Conservation (phyloP, 1,139 yeast genomes). For the Casaregolazyma lundiana region DNA sequence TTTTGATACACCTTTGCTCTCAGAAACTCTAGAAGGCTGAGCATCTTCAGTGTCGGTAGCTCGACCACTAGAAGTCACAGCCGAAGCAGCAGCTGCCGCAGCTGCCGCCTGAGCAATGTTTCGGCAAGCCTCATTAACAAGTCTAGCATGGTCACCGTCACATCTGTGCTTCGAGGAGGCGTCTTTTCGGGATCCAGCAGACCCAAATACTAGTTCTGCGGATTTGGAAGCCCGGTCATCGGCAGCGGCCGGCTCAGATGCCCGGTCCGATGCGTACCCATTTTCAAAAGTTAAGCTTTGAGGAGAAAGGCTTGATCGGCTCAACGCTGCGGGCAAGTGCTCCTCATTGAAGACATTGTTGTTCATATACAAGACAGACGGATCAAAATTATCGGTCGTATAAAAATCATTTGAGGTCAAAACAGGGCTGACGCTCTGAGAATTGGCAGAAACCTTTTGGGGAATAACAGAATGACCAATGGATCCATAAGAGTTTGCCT, state of each 20-base stretch:
- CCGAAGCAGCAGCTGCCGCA: slow-evolving; percentile 42
- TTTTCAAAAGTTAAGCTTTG: not conserved
- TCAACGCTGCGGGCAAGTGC: not conserved
- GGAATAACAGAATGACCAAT: not conserved
- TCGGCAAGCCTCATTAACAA: slow-evolving; percentile 77
- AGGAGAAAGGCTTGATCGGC: not conserved
- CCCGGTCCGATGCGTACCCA: not conserved
- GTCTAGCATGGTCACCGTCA: slow-evolving; percentile 54
- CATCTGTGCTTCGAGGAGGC: slow-evolving; percentile 12
- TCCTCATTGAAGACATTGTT: not conserved
- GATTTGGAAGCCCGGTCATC: not conserved
- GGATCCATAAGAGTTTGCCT: not conserved
- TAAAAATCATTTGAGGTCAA: not conserved
- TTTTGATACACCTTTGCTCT: slow-evolving; percentile 1
- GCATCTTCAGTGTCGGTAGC: slow-evolving; percentile 21
- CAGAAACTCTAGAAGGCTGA: slow-evolving; percentile 1
- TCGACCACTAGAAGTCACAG: slow-evolving; percentile 24
- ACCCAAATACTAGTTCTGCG: slow-evolving; percentile 12
- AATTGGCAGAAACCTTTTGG: not conserved
- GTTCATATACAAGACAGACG: not conserved
- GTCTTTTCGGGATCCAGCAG: slow-evolving; percentile 22
- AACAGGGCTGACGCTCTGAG: not conserved
- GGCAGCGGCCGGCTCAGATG: slow-evolving; percentile 25
- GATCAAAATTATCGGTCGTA: not conserved
- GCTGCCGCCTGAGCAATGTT: slow-evolving; percentile 82